A percentile compares a stretch with the other conserved stretches of the same genome.
These are phyloP conservation scores for Ensete ventricosum DNA, from an alignment of 176 grass and related monocot species.

Conservation along the genomic window DNA sequence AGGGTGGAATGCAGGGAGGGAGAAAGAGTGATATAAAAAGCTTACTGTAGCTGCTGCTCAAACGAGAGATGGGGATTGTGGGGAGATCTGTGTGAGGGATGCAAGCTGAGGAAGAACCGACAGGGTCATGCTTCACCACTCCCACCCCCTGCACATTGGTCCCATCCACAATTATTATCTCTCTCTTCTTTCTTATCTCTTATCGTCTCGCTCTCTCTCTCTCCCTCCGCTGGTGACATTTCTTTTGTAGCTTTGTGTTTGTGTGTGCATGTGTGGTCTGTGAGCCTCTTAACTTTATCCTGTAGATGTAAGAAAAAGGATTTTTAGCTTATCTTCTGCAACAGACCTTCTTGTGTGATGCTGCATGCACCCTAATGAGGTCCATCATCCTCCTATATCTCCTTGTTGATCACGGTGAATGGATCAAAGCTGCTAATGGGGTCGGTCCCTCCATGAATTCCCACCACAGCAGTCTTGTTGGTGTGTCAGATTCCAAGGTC, in stretches of 20 bases:
- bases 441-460: not conserved
- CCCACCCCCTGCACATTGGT: conserved; percentile 14
- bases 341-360: not conserved
- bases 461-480: not conserved
- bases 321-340: not conserved
- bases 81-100: not conserved
- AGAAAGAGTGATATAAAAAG: not conserved
- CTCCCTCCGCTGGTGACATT: not conserved
- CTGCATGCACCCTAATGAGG: not conserved
- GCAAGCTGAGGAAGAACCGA: conserved; percentile 6
- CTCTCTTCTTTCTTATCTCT: not conserved
- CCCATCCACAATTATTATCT: conserved; percentile 7
- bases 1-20: not conserved
- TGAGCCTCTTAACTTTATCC: not conserved
- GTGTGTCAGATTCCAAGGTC: not conserved
- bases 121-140: conserved; percentile 16
- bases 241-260: not conserved
- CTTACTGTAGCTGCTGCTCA: not conserved
- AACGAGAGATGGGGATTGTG: not conserved
- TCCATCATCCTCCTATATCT: not conserved
- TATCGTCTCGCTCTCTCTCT: not conserved
- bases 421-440: not conserved
- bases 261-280: not conserved
- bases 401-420: no score
- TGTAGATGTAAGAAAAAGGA: not conserved